phyloP scores from a whole-genome alignment of 129 eudicot genomes.

The Rutidosis leptorrhynchoides region DNA sequence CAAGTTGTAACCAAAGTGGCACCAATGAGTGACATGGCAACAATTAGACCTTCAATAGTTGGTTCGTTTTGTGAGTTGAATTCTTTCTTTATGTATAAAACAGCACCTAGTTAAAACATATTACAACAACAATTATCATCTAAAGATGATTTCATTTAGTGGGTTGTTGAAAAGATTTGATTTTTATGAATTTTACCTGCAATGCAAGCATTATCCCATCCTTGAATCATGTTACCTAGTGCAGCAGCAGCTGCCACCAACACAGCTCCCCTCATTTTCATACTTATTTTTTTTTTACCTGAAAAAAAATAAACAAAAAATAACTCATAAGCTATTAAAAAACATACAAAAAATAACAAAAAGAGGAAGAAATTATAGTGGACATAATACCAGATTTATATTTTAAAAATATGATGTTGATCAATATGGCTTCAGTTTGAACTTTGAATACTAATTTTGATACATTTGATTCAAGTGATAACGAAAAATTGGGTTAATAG shows the following conservation, averaged over 20 bases:
- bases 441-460: neutral
- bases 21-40: slow-evolving; percentile 88
- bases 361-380: neutral
- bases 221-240: slow-evolving; percentile 76
- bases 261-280: slow-evolving; percentile 65
- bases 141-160: slow-evolving; percentile 10
- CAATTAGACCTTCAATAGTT: slow-evolving; percentile 73
- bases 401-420: neutral
- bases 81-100: slow-evolving; percentile 66
- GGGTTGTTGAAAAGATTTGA: neutral
- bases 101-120: slow-evolving; percentile 48
- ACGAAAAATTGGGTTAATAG: neutral
- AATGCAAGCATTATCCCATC: slow-evolving; percentile 86
- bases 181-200: slow-evolving; percentile 47
- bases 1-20: slow-evolving; percentile 76
- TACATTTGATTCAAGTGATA: slow-evolving; percentile 8
- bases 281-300: neutral
- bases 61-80: slow-evolving; percentile 53
- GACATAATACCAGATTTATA: neutral
- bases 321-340: neutral
- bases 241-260: slow-evolving; percentile 69
- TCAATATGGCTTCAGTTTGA: slow-evolving; percentile 21
- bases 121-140: slow-evolving; percentile 19
- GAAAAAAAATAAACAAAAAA: neutral
- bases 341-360: neutral